phyloP scores from a whole-genome alignment of 352 stramenopile species.

The Globisporangium polare region DNA sequence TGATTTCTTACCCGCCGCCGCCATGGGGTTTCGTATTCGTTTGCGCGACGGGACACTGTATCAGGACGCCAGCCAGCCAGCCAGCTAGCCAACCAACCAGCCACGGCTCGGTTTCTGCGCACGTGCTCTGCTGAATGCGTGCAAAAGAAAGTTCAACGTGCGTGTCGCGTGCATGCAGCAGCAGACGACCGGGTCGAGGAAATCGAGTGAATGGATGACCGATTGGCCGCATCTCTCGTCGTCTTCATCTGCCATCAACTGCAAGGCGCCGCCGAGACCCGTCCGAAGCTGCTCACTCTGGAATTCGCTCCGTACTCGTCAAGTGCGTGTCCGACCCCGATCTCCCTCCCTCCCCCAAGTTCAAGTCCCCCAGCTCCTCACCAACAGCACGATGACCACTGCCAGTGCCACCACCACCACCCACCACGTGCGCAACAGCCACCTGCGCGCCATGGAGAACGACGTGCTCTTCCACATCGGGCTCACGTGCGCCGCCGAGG shows the following conservation, averaged over 20 bases:
- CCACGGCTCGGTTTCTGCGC: background rate
- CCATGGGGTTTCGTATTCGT: no score
- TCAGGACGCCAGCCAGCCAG: conserved; percentile 1
- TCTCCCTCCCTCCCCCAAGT: background rate
- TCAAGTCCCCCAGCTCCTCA: background rate
- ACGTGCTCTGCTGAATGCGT: conserved; percentile 9
- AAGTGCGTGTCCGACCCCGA: no score
- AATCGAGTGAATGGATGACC: background rate
- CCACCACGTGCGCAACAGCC: conserved; percentile 55
- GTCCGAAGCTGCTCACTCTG: background rate
- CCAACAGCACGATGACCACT: conserved; percentile 9
- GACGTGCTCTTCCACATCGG: conserved; percentile 82
- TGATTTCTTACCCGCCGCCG: no score
- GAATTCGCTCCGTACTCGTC: conserved; percentile 13
- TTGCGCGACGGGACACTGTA: no score
- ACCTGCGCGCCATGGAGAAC: conserved; percentile 50
- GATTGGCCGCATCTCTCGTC: no score
- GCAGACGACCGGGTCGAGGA: background rate
- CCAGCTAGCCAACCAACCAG: conserved; percentile 1
- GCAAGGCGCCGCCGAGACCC: background rate
- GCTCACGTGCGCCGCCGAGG: conserved; percentile 47
- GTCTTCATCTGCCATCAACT: no score
- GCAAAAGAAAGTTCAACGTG: conserved; percentile 9
- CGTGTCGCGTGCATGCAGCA: conserved; percentile 12
- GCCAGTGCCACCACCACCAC: background rate